A percentile compares a stretch with the other conserved stretches of the same genome.
phyloP scores from a whole-genome alignment of 192 early-diverging fungal species.

The Entophlyctis luteolus region DNA sequence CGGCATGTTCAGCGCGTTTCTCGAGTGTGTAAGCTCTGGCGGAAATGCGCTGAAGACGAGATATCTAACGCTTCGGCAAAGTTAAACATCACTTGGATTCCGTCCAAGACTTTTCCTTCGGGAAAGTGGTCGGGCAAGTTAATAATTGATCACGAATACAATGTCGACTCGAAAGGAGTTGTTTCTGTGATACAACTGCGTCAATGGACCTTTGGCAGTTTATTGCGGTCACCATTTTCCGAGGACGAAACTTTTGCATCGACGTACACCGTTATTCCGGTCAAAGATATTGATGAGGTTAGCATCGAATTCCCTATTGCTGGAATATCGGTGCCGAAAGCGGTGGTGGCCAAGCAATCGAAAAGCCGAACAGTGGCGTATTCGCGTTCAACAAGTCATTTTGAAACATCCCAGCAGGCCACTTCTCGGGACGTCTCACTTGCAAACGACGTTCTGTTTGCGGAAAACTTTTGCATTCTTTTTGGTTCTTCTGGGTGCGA shows the following conservation, averaged over 20 bases:
- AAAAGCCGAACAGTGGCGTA: background rate
- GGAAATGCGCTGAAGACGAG: background rate
- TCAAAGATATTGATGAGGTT: background rate
- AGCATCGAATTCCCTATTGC: background rate
- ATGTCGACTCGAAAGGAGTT: background rate
- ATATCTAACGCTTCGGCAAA: background rate
- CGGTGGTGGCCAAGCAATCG: background rate
- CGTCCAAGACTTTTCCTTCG: background rate
- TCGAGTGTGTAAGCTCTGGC: slow-evolving; percentile 7
- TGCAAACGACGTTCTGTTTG: background rate
- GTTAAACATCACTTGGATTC: background rate
- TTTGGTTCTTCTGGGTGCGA: background rate
- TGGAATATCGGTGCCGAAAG: background rate
- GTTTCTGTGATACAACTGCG: background rate
- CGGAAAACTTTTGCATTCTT: slow-evolving; percentile 9
- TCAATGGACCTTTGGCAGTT: slow-evolving; percentile 2
- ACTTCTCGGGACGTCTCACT: background rate
- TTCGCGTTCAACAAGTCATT: background rate
- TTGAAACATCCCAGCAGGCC: background rate
- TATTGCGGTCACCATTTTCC: background rate
- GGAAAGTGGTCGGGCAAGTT: background rate
- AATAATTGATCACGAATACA: background rate
- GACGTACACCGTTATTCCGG: background rate
- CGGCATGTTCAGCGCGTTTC: slow-evolving; percentile 2
- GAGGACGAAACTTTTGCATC: background rate